Conservation (phyloP, 202 grass and related monocot genomes). For the Tripidium arundinaceum region DNA sequence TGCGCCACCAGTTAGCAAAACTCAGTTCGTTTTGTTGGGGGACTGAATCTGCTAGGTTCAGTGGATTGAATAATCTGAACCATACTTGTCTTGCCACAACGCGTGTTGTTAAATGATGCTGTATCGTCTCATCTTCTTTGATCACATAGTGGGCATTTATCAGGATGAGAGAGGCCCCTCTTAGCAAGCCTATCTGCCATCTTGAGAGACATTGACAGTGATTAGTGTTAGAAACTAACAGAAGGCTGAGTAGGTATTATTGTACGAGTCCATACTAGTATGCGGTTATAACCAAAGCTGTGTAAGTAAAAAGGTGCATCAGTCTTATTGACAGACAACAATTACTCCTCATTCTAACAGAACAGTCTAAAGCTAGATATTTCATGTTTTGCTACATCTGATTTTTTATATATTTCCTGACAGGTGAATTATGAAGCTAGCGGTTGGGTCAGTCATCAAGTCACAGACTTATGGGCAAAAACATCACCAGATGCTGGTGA, state of each 20-base stretch:
- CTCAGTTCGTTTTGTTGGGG: too few relatives aligned
- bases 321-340: neutral
- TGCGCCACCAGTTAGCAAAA: too few relatives aligned
- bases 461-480: constrained; percentile 95
- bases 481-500: constrained; percentile 76
- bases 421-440: constrained; percentile 79
- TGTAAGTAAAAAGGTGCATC: too few relatives aligned
- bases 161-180: too few relatives aligned
- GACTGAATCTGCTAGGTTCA: too few relatives aligned
- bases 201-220: neutral
- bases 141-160: too few relatives aligned
- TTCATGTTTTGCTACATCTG: neutral
- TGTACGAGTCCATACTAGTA: neutral
- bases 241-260: neutral
- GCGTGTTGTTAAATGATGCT: too few relatives aligned
- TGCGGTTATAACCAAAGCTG: neutral
- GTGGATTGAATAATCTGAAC: too few relatives aligned
- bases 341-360: neutral
- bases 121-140: too few relatives aligned
- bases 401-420: constrained; percentile 21
- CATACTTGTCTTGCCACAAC: too few relatives aligned
- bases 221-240: neutral
- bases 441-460: constrained; percentile 94
- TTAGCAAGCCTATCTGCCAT: neutral
- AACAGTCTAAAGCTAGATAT: neutral